Evolutionary conservation across 2,329 filamentous ascomycete species (phyloP).

Genomic region (Cladosporium sp.): DNA sequence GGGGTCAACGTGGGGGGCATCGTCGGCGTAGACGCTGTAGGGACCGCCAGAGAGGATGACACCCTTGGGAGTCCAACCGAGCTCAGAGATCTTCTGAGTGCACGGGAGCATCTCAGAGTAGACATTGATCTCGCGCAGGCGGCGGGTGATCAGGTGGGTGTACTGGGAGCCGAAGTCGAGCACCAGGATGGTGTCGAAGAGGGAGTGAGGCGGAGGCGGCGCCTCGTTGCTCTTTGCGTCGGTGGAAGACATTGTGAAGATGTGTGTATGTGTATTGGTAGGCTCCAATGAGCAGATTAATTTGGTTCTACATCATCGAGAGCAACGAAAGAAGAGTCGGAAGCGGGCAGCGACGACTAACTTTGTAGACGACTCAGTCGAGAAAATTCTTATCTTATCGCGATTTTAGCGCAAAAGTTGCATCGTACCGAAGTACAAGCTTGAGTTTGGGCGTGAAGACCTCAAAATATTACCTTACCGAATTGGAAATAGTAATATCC

Average conservation of each 20-base stretch:
- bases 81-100: conserved; percentile 76
- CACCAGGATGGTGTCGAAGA: conserved; percentile 69
- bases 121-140: conserved; percentile 76
- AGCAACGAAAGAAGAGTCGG: conserved; percentile 16
- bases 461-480: neutral
- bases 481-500: neutral
- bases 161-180: conserved; percentile 74
- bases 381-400: conserved; percentile 20
- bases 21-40: conserved; percentile 79
- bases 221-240: conserved; percentile 40
- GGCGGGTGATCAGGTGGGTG: conserved; percentile 72
- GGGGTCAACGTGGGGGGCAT: conserved; percentile 77
- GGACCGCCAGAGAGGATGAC: conserved; percentile 76
- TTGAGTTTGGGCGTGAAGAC: neutral
- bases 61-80: conserved; percentile 78
- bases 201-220: conserved; percentile 51
- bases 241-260: conserved; percentile 30
- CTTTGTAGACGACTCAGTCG: neutral
- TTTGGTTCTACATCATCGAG: conserved; percentile 22
- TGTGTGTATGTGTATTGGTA: neutral
- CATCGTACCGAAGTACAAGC: conserved; percentile 4
- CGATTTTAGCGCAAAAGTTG: conserved; percentile 13
- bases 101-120: conserved; percentile 89
- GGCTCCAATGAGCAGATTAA: conserved; percentile 12
- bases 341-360: conserved; percentile 7